Base-by-base conservation (phyloP, 257 asterid genomes). In the Misopates orontium region DNA sequence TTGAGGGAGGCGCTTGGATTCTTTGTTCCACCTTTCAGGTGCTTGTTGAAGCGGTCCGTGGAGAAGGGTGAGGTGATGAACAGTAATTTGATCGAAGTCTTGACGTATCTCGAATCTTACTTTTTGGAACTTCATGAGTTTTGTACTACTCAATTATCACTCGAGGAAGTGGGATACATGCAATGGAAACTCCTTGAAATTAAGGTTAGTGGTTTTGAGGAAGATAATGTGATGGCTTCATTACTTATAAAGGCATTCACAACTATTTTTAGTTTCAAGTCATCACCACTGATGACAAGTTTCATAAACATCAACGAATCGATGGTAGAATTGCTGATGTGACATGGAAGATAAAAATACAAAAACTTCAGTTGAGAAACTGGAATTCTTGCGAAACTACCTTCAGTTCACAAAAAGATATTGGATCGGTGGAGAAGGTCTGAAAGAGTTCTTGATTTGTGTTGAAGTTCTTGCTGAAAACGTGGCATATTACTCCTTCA, bases 401-500 rank as follows among this genome's bases (percentile, higher is more conserved):
- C 28, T 23, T 21, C 60, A 21, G 32, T 55, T 20, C 28, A 11
- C 28, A 21, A 55, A 55, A 36, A 5, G n/a, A n/a, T n/a, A 22
- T 12, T 55, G 18, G 41, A 55, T 55, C 32, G 21, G 60, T 55
- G 11, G 18, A 6, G 36, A 55, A 14, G n/a, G n/a, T 2, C 21
- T 31, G 16, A 36, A 22, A 1, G 60, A 55, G 41, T 55, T 55
- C 36, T 23, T 22, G 24, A n/a, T 55, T 23, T 55, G 60, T 55
- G 39, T 55, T 55, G 60, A 55, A 55, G 60, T 36, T 55, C 16
- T 17, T 18, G 24, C 28, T 31, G 60, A 55, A 8, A 22, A 22
- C 18, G 60, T 22, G 14, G 60, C 60, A 10, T 55, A 32, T 23
- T 55, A 23, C 21, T 23, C 60, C 40, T 55, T 55, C 60, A 21